These are phyloP conservation scores for Parathielavia hyrcaniae DNA, from an alignment of 495 filamentous ascomycete genomes.

Conservation along the genomic window DNA sequence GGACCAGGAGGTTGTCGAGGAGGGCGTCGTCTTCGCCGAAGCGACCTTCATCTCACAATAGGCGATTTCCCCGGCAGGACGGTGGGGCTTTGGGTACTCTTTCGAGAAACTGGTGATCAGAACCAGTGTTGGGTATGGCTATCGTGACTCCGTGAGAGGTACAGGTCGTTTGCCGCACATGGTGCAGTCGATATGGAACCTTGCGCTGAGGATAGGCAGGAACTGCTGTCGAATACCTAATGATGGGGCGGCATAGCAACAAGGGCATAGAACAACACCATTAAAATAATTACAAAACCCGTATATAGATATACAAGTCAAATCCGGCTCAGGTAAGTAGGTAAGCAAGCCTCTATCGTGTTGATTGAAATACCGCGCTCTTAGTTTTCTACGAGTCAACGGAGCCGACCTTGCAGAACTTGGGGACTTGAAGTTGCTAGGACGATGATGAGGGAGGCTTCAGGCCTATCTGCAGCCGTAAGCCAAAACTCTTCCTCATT, in stretches of 20 bases:
- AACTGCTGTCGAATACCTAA: slow-evolving; percentile 9
- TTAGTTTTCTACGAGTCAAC: no score
- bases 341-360: no score
- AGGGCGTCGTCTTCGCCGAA: slow-evolving; percentile 74
- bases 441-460: no score
- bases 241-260: neutral
- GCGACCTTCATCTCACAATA: slow-evolving; percentile 80
- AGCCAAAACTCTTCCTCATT: no score
- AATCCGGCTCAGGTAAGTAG: no score
- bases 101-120: slow-evolving; percentile 11
- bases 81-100: slow-evolving; percentile 15
- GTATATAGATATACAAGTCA: neutral
- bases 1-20: slow-evolving; percentile 65
- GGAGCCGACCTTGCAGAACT: no score
- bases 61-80: neutral
- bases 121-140: slow-evolving; percentile 19
- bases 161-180: slow-evolving; percentile 7
- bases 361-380: neutral
- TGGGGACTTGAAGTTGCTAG: no score
- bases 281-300: slow-evolving; percentile 8
- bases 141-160: neutral
- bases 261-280: slow-evolving; percentile 1
- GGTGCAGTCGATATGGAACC: neutral
- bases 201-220: neutral
- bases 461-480: no score